Evolutionary conservation across 768 basidiomycete species (phyloP), one percentile per base, ranked within the genome.

Genomic region (Naganishia friedmannii): DNA sequence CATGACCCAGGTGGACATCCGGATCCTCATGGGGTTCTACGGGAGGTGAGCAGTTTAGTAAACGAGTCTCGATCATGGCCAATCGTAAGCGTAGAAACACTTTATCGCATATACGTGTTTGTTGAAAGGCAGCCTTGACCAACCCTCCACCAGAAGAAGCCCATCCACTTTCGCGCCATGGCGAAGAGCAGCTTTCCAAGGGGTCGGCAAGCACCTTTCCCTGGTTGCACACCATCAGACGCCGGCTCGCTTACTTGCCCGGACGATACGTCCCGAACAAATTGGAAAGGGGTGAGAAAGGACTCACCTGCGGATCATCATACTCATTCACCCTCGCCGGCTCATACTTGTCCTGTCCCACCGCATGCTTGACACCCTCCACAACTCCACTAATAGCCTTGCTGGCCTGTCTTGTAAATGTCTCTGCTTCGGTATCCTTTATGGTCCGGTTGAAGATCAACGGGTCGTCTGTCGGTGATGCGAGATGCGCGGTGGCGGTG

Each of bases 1-100:
- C 68, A 86, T 84, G 77, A 96, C 86, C 81, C 90, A 93, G 21
- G 84, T 83, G 72, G 91, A 88, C 75, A 96, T 87, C 72, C 87
- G 88, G 45, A 87, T 79, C 51, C 92, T 89, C 91, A 97, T 91
- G 1, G 82, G 82, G 63, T 81, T 78, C 77, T 78, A 39, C 0
- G n/a, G 10, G 29, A 39, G 5, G 39, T 31, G n/a, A 32, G 19
- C n/a, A 53, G 12, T 19, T 26, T 2, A 37, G 10, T 23, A 23
- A 12, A 45, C 15, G 29, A 28, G 7, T 54, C n/a, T n/a, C n/a
- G n/a, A n/a, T n/a, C n/a, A n/a, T n/a, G n/a, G n/a, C n/a, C n/a
- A n/a, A n/a, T n/a, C n/a, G n/a, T n/a, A n/a, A n/a, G n/a, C n/a
- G n/a, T n/a, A n/a, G n/a, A n/a, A n/a, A n/a, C n/a, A n/a, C n/a